Evolutionary conservation across 345 rosid genomes (phyloP).

Genomic region (Cardamine chenopodiifolia): DNA sequence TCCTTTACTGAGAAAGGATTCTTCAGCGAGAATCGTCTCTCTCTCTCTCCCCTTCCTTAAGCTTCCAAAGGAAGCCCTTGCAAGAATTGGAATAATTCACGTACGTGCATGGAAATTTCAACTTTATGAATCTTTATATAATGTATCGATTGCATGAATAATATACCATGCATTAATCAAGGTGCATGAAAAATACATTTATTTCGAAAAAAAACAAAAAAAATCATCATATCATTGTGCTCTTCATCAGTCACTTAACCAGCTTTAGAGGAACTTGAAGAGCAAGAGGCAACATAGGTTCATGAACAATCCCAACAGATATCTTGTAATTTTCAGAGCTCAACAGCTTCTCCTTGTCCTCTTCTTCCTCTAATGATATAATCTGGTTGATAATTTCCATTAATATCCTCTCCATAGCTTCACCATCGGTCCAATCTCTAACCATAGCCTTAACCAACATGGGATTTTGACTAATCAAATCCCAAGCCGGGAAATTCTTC

Average conservation of each 20-base stretch:
- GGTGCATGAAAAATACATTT: neutral
- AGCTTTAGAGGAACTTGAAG: conserved; percentile 30
- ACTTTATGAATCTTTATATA: neutral
- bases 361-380: neutral
- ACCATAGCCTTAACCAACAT: conserved; percentile 62
- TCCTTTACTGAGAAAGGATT: too few relatives aligned
- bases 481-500: conserved; percentile 81
- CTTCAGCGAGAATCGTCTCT: too few relatives aligned
- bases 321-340: conserved; percentile 37
- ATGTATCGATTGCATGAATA: neutral
- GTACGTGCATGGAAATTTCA: conserved; percentile 10
- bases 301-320: conserved; percentile 38
- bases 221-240: neutral
- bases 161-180: neutral
- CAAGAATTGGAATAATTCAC: neutral
- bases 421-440: conserved; percentile 76
- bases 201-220: neutral
- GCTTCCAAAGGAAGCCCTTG: neutral
- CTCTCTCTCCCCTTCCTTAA: too few relatives aligned
- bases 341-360: conserved; percentile 13
- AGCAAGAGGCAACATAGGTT: conserved; percentile 35
- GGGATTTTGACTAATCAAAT: conserved; percentile 60
- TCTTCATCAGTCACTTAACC: conserved; percentile 21
- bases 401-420: conserved; percentile 45
- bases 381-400: conserved; percentile 26